Percentiles rank a stretch among this genome's conserved stretches.
Conservation (phyloP, 129 eudicot species). For the Tanacetum coccineum region DNA sequence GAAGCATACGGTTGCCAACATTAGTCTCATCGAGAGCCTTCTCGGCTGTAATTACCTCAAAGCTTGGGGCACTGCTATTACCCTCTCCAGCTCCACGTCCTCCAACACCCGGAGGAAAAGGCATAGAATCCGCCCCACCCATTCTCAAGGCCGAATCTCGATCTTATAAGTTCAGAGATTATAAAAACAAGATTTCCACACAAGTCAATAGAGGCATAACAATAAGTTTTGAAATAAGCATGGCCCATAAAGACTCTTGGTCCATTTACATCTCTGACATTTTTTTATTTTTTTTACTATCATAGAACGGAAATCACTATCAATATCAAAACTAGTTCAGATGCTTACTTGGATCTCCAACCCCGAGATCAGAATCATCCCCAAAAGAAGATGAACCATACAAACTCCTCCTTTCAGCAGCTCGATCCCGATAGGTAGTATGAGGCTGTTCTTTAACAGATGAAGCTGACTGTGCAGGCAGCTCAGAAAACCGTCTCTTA, state of each 20-base stretch:
- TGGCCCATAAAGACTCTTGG: constrained; percentile 37
- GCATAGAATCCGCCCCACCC: constrained; percentile 79
- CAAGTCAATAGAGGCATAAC: constrained; percentile 43
- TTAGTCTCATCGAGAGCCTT: constrained; percentile 90
- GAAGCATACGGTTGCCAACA: constrained; percentile 97
- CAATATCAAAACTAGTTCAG: constrained; percentile 13
- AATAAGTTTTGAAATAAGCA: constrained; percentile 28
- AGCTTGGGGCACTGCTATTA: constrained; percentile 41
- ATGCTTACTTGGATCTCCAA: constrained; percentile 76
- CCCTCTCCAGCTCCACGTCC: constrained; percentile 73
- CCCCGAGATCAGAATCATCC: constrained; percentile 50
- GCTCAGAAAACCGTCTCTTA: constrained; percentile 90
- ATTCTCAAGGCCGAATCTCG: constrained; percentile 63
- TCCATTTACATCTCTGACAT: constrained; percentile 13
- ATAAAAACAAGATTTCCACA: constrained; percentile 42
- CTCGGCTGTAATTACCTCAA: constrained; percentile 87
- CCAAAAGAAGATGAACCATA: constrained; percentile 81
- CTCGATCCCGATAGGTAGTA: constrained; percentile 80
- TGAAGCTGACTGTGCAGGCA: constrained; percentile 55
- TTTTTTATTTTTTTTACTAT: constrained; percentile 7
- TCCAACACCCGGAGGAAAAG: constrained; percentile 99
- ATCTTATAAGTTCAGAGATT: constrained; percentile 54
- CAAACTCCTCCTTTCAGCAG: constrained; percentile 91
- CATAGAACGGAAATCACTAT: constrained; percentile 5
- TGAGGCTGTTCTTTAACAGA: constrained; percentile 56